phyloP scores from a whole-genome alignment of 2,329 filamentous ascomycete species.

The Elsinoe ampelina region DNA sequence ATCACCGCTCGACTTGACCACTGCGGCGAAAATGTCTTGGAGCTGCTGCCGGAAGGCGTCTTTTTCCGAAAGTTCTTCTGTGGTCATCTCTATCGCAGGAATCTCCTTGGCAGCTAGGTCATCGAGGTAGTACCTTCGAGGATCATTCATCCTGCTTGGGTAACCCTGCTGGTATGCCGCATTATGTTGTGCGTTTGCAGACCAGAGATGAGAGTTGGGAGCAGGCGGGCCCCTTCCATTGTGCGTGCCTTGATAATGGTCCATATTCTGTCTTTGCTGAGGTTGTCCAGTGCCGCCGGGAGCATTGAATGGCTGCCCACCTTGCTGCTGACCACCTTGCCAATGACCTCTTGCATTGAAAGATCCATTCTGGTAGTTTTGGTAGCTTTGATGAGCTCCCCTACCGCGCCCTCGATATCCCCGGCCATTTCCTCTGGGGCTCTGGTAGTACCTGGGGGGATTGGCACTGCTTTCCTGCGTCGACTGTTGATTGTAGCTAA shows the following conservation, averaged over 20 bases:
- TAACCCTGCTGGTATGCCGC: slow-evolving; percentile 12
- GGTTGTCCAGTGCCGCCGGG: background rate
- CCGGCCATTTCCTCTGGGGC: background rate
- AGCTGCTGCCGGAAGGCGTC: slow-evolving; percentile 59
- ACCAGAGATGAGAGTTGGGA: background rate
- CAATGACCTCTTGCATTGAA: background rate
- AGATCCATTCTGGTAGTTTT: background rate
- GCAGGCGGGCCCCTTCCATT: background rate
- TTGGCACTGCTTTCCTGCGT: background rate
- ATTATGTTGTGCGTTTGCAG: background rate
- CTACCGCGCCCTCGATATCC: background rate
- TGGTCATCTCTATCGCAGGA: slow-evolving; percentile 52
- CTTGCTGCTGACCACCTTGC: background rate
- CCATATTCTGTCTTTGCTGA: background rate
- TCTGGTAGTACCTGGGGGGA: background rate
- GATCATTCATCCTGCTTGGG: slow-evolving; percentile 19
- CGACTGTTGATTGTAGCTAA: background rate
- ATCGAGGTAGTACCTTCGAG: slow-evolving; percentile 37
- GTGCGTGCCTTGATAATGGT: too few relatives aligned
- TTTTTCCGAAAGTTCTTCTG: slow-evolving; percentile 57
- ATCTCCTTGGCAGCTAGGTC: slow-evolving; percentile 40
- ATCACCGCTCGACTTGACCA: slow-evolving; percentile 41
- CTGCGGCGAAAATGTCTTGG: slow-evolving; percentile 54
- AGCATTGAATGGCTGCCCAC: too few relatives aligned
- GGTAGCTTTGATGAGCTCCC: background rate